Percentiles rank a stretch among this genome's conserved stretches.
Conservation (phyloP, 2,329 filamentous ascomycete species). For the Chalaropsis thielavioides region DNA sequence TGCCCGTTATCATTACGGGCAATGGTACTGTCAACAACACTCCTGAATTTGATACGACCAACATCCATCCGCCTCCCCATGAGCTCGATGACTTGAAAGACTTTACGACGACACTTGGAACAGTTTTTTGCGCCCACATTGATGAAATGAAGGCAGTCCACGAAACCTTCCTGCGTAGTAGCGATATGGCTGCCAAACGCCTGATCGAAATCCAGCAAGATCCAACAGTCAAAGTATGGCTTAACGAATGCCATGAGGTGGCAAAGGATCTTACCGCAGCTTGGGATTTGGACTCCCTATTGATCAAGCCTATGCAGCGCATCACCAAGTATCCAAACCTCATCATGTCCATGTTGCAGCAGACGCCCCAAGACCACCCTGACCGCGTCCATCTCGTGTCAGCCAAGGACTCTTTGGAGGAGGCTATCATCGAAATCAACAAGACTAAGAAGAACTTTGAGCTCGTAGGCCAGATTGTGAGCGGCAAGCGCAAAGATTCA, state of each 20-base stretch:
- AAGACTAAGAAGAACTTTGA: conserved; percentile 91
- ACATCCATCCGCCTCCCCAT: conserved; percentile 26
- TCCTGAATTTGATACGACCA: conserved; percentile 29
- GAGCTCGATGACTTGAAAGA: conserved; percentile 40
- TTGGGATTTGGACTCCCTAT: conserved; percentile 89
- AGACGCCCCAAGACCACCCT: conserved; percentile 70
- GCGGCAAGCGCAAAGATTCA: conserved; percentile 68
- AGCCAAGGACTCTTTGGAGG: conserved; percentile 41
- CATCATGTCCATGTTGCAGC: conserved; percentile 62
- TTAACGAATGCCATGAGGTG: conserved; percentile 83
- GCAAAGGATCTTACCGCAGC: conserved; percentile 84
- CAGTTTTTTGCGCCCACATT: conserved; percentile 41
- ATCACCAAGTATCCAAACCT: conserved; percentile 88
- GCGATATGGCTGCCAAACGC: conserved; percentile 46
- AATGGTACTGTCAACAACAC: conserved; percentile 28
- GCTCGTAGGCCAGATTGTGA: conserved; percentile 74
- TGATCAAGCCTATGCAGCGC: conserved; percentile 93
- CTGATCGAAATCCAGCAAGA: conserved; percentile 50
- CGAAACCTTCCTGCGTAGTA: conserved; percentile 48
- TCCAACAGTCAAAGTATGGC: conserved; percentile 61
- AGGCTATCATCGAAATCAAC: conserved; percentile 74
- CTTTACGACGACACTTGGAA: conserved; percentile 37
- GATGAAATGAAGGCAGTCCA: conserved; percentile 46
- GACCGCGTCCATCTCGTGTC: conserved; percentile 52
- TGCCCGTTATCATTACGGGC: conserved; percentile 30